Evolutionary conservation across 176 grass and related monocot species (phyloP), one percentile per base, ranked within the genome.

Genomic region (Carex scoparia): DNA sequence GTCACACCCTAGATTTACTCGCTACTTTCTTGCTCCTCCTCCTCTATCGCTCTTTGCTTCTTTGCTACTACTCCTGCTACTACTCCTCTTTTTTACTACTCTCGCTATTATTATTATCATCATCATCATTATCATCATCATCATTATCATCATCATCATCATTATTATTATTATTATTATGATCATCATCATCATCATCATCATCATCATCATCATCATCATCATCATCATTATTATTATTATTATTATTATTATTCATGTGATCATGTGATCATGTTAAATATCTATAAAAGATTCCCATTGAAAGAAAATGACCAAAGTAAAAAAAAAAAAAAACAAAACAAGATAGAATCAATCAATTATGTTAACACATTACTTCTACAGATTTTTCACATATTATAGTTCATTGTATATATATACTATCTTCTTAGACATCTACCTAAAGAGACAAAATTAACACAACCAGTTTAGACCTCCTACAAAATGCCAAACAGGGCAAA

Each of bases 381-480:
- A 40, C 66, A 69, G 31, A 46, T 71, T 37, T 37, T 16, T 71
- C 7, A 44, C 15, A 71, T 35, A 19, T 46, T 57, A 78, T 57
- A 33, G 71, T 75, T 75, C 71, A 75, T 78, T 57, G 19, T 69
- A 11, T 74, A 78, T 57, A 8, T 69, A 11, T 74, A 78, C 48
- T 55, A 77, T 55, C 48, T 18, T 54, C 56, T 16, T 57, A 57
- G 23, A 70, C 49, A 11, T 16, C 73, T 78, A 78, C 57, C 73
- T 77, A 77, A 77, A 56, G 12, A 48, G 48, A 30, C 48, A 77
- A 76, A 76, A 56, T 14, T 77, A 77, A 32, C 5, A 27, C 10
- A 56, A 32, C 27, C 16, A 13, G 51, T 78, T 69, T 55, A 77
- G 27, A 31, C 12, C 51, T 32, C 73, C 49, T 77, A 49, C 73